Percentiles rank a stretch among this genome's conserved stretches.
These are phyloP conservation scores for Apiotrichum gracile DNA, from an alignment of 1,284 basidiomycete species.

Conservation along the genomic window DNA sequence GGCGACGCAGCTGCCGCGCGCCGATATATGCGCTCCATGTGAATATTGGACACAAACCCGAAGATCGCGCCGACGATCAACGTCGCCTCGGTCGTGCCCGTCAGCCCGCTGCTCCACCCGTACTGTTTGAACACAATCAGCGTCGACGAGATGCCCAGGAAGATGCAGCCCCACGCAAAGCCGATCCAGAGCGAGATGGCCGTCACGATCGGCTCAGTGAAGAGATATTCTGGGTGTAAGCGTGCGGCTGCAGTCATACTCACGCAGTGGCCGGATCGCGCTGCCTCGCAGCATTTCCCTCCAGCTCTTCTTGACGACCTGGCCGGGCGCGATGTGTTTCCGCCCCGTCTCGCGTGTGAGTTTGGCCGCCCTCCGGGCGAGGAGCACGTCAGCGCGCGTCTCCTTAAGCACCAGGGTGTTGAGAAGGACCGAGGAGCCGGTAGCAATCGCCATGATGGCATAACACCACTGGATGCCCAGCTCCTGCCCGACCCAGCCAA, in stretches of 20 bases:
- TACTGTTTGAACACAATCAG: slow-evolving; percentile 36
- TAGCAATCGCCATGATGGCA: slow-evolving; percentile 33
- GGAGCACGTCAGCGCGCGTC: slow-evolving; percentile 48
- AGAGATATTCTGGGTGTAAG: slow-evolving; percentile 40
- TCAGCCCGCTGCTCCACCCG: slow-evolving; percentile 32
- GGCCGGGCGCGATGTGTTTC: slow-evolving; percentile 35
- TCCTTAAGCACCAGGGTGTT: slow-evolving; percentile 41
- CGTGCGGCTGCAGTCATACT: too few relatives aligned
- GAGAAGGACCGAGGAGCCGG: slow-evolving; percentile 25
- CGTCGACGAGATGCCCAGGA: slow-evolving; percentile 32
- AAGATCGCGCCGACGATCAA: slow-evolving; percentile 59
- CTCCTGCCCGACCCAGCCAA: slow-evolving; percentile 30
- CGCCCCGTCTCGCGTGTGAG: slow-evolving; percentile 45
- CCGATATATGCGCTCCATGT: slow-evolving; percentile 35
- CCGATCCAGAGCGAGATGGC: slow-evolving; percentile 49
- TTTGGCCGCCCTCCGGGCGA: slow-evolving; percentile 40
- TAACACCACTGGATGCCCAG: slow-evolving; percentile 37
- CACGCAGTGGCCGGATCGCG: slow-evolving; percentile 38
- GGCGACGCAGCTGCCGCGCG: slow-evolving; percentile 20
- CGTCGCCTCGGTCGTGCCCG: slow-evolving; percentile 30
- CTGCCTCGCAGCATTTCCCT: slow-evolving; percentile 35
- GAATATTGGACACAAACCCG: slow-evolving; percentile 62
- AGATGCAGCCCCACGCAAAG: slow-evolving; percentile 43
- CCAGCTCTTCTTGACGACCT: slow-evolving; percentile 36
- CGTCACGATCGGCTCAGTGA: slow-evolving; percentile 50